These are phyloP conservation scores for Irpex sp. DNA, from an alignment of 1,284 basidiomycete species.

Conservation along the genomic window DNA sequence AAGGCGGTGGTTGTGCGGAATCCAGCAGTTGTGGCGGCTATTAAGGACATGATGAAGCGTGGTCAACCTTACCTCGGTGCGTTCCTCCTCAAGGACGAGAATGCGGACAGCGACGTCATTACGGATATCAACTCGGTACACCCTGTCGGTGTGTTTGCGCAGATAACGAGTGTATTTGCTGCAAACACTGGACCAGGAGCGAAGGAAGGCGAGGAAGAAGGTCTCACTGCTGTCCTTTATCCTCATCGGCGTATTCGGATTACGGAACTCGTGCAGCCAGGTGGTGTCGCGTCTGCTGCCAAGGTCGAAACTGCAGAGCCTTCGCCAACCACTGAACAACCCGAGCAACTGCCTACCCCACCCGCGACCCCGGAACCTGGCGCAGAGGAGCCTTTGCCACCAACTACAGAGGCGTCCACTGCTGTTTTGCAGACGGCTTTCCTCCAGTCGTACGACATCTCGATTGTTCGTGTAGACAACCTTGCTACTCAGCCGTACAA, in stretches of 20 bases:
- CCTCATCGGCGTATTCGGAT: constrained; percentile 93
- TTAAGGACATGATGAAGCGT: constrained; percentile 95
- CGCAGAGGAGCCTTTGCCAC: constrained; percentile 6
- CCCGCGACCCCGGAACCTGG: constrained; percentile 38
- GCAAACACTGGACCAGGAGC: constrained; percentile 47
- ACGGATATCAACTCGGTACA: constrained; percentile 88
- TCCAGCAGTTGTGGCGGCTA: constrained; percentile 88
- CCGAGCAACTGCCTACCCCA: constrained; percentile 36
- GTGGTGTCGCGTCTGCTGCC: constrained; percentile 37
- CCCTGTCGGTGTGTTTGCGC: constrained; percentile 94
- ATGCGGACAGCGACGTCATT: constrained; percentile 92
- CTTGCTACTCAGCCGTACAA: constrained; percentile 80
- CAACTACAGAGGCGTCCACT: constrained; percentile 18
- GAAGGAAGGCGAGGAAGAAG: constrained; percentile 73
- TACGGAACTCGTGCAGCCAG: constrained; percentile 79
- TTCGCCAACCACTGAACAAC: constrained; percentile 32
- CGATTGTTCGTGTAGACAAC: constrained; percentile 90
- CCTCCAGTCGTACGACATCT: constrained; percentile 87
- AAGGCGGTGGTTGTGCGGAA: constrained; percentile 93
- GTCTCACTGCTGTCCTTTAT: constrained; percentile 92
- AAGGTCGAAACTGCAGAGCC: constrained; percentile 46
- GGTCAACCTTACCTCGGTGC: constrained; percentile 98
- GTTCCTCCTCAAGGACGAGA: constrained; percentile 95
- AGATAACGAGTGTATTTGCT: constrained; percentile 94
- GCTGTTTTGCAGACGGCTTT: constrained; percentile 83